These are phyloP conservation scores for Tilletia walkeri DNA, from an alignment of 1,284 basidiomycete species.

Conservation along the genomic window DNA sequence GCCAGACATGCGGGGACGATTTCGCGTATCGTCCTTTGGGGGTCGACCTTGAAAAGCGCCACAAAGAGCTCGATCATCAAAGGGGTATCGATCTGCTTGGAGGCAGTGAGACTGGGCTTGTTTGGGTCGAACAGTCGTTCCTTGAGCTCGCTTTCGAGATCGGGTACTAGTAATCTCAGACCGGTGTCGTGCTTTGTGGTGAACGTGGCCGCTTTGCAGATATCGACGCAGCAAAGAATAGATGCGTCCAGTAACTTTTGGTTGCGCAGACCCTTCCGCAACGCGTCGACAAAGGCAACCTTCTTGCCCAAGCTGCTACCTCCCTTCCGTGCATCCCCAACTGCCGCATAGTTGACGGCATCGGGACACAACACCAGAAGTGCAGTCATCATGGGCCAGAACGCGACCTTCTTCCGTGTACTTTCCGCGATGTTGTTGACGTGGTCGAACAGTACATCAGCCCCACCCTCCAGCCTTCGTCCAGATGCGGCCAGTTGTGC, in stretches of 20 bases:
- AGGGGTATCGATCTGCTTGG: constrained; percentile 41
- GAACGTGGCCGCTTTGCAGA: constrained; percentile 75
- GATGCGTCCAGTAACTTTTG: constrained; percentile 64
- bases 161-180: constrained; percentile 65
- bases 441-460: constrained; percentile 55
- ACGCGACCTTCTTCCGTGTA: constrained; percentile 64
- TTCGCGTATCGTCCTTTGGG: constrained; percentile 36
- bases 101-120: constrained; percentile 33
- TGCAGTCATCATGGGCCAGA: constrained; percentile 76
- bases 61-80: constrained; percentile 50
- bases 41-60: constrained; percentile 50
- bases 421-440: constrained; percentile 54
- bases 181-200: constrained; percentile 65
- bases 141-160: constrained; percentile 43
- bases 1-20: constrained; percentile 42
- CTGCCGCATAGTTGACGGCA: constrained; percentile 61
- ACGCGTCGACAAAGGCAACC: constrained; percentile 57
- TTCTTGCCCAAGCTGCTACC: constrained; percentile 56
- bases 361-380: constrained; percentile 78
- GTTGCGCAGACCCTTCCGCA: constrained; percentile 48
- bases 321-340: constrained; percentile 56
- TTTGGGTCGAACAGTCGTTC: constrained; percentile 48
- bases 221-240: constrained; percentile 74
- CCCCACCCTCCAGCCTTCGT: constrained; percentile 50
- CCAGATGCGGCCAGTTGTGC: constrained; percentile 66